Percentiles rank a stretch among this genome's conserved stretches.
These are phyloP conservation scores for Abelmoschus esculentus DNA, from an alignment of 345 rosid species.

Conservation along the genomic window DNA sequence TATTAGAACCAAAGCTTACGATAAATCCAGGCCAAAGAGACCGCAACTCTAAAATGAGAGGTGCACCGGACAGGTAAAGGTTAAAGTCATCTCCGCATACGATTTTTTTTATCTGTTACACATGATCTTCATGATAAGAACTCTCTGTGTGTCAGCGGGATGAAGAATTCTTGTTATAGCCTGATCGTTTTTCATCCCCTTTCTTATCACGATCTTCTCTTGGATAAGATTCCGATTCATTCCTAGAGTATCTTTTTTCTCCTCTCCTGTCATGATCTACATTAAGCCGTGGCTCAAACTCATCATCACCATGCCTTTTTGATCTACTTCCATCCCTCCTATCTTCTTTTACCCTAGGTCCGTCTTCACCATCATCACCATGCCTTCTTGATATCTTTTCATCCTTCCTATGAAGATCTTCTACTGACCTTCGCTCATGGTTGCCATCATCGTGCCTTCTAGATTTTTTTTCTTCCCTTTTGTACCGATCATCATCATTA, in stretches of 20 bases:
- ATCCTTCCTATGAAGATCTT: slow-evolving; percentile 7
- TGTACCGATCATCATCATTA: slow-evolving; percentile 18
- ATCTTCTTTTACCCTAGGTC: background rate
- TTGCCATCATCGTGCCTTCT: slow-evolving; percentile 19
- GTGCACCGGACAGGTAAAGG: background rate
- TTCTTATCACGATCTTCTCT: slow-evolving; percentile 31
- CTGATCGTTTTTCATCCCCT: slow-evolving; percentile 28
- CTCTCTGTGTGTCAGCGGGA: slow-evolving; percentile 23
- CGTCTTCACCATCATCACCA: background rate
- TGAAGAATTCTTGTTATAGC: slow-evolving; percentile 22
- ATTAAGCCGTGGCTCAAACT: background rate
- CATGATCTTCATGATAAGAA: slow-evolving; percentile 18
- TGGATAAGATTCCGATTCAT: background rate
- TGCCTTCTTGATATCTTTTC: slow-evolving; percentile 9
- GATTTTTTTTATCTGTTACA: background rate
- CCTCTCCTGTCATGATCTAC: background rate
- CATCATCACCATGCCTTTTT: slow-evolving; percentile 4
- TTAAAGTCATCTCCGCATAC: background rate
- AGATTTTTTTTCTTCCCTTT: slow-evolving; percentile 26
- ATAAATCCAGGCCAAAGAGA: background rate
- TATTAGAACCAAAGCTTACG: background rate
- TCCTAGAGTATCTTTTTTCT: background rate
- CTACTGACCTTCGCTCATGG: slow-evolving; percentile 19
- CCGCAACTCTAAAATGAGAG: background rate
- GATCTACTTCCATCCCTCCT: slow-evolving; percentile 6